Evolutionary conservation across 495 filamentous ascomycete species (phyloP).

Genomic region (Tuber melanosporum): DNA sequence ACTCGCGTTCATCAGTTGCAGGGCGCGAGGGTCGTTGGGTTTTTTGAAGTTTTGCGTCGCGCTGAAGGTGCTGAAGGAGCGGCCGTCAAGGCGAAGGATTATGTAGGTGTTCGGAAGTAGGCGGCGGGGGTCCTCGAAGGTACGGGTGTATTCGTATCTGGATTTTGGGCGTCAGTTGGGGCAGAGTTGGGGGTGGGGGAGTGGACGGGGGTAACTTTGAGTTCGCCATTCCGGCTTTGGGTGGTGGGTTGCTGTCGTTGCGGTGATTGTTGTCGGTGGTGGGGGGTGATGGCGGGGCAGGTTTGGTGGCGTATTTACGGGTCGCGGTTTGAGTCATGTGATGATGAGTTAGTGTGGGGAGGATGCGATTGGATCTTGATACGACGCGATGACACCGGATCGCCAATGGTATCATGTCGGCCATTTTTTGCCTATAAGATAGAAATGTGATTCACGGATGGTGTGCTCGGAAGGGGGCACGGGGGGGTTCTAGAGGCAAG

Average conservation of each 20-base stretch:
- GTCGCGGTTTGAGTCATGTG: background rate
- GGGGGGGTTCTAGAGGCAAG: background rate
- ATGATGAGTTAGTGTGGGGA: background rate
- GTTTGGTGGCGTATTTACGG: background rate
- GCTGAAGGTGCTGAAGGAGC: conserved; percentile 78
- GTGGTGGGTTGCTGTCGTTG: background rate
- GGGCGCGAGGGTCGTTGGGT: conserved; percentile 80
- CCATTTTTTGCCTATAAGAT: background rate
- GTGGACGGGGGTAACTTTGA: conserved; percentile 49
- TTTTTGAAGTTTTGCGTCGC: conserved; percentile 78
- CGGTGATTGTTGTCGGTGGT: background rate
- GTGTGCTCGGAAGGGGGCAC: background rate
- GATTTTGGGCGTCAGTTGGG: conserved; percentile 12
- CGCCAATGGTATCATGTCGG: background rate
- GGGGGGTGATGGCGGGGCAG: background rate
- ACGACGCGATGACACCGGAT: background rate
- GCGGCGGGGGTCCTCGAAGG: conserved; percentile 72
- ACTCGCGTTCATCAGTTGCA: conserved; percentile 91
- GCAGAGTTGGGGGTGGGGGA: background rate
- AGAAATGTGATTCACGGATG: background rate
- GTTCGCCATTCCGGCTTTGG: conserved; percentile 52
- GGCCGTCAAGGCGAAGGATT: conserved; percentile 83
- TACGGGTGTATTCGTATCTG: conserved; percentile 88
- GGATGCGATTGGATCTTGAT: background rate
- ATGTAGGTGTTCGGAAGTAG: conserved; percentile 90